Evolutionary conservation across 208 protist genomes (phyloP).

Genomic region (Acanthamoeba triangularis): DNA sequence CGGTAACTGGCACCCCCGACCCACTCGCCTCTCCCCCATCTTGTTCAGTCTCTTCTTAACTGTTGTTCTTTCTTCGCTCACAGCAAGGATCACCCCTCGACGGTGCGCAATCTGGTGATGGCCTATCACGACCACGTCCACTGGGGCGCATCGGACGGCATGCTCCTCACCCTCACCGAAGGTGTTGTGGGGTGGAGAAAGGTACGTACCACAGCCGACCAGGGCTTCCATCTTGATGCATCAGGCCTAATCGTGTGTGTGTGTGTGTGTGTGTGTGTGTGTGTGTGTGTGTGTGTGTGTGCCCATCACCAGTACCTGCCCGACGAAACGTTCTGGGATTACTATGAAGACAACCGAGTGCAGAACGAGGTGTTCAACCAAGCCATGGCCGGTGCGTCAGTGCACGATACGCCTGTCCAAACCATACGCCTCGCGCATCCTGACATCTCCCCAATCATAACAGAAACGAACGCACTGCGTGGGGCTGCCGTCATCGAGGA

Average conservation of each 20-base stretch:
- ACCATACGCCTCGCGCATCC: background rate
- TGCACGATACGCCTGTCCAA: background rate
- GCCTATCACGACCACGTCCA: conserved; percentile 53
- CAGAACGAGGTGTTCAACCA: conserved; percentile 62
- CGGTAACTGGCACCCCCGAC: background rate
- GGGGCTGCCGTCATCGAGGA: conserved; percentile 26
- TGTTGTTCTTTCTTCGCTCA: background rate
- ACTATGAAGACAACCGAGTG: conserved; percentile 59
- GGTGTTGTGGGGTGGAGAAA: background rate
- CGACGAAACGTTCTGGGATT: conserved; percentile 53
- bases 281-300: background rate
- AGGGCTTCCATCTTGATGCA: background rate
- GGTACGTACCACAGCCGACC: background rate
- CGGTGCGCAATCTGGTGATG: conserved; percentile 59
- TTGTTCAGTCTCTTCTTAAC: background rate
- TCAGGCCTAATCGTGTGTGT: too few relatives aligned
- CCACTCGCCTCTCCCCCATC: too few relatives aligned
- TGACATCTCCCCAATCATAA: background rate
- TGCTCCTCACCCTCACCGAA: conserved; percentile 28
- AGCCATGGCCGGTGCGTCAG: conserved; percentile 33
- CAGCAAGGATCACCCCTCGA: conserved; percentile 44
- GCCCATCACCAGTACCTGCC: background rate
- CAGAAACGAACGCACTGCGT: conserved; percentile 41
- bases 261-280: too few relatives aligned
- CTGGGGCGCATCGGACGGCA: conserved; percentile 54